phyloP scores from a whole-genome alignment of 169 alveolate species.

The Plasmodium yoelii region DNA sequence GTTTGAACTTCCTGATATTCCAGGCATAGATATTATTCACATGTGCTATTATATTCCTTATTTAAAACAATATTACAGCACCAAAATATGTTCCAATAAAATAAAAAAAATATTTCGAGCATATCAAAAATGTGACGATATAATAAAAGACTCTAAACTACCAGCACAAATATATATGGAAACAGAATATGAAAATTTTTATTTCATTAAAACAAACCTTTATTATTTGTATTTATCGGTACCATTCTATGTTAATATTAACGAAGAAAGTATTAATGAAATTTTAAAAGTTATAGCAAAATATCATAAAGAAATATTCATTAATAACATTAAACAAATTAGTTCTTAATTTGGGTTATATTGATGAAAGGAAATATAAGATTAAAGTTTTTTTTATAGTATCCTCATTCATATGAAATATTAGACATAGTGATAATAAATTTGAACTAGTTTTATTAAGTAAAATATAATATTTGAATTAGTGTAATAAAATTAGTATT shows the following conservation, averaged over 20 bases:
- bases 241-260: conserved; percentile 60
- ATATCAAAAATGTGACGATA: conserved; percentile 75
- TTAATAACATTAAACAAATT: conserved; percentile 70
- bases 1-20: conserved; percentile 69
- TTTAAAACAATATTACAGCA: conserved; percentile 69
- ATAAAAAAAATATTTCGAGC: conserved; percentile 52
- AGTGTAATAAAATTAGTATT: too few species aligned
- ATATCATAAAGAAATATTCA: conserved; percentile 69
- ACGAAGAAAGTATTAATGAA: conserved; percentile 69
- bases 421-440: too few species aligned
- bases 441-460: too few species aligned
- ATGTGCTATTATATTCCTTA: conserved; percentile 72
- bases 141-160: conserved; percentile 53
- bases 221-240: conserved; percentile 69
- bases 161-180: conserved; percentile 75
- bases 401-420: too few species aligned
- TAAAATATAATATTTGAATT: too few species aligned
- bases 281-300: conserved; percentile 69
- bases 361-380: too few species aligned
- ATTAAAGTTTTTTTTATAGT: too few species aligned
- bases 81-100: conserved; percentile 32
- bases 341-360: conserved; percentile 1
- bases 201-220: conserved; percentile 54
- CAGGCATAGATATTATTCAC: conserved; percentile 55
- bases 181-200: conserved; percentile 58